Evolutionary conservation across 2,329 filamentous ascomycete species (phyloP), one percentile per base, ranked within the genome.

Genomic region (Sporothrix globosa): DNA sequence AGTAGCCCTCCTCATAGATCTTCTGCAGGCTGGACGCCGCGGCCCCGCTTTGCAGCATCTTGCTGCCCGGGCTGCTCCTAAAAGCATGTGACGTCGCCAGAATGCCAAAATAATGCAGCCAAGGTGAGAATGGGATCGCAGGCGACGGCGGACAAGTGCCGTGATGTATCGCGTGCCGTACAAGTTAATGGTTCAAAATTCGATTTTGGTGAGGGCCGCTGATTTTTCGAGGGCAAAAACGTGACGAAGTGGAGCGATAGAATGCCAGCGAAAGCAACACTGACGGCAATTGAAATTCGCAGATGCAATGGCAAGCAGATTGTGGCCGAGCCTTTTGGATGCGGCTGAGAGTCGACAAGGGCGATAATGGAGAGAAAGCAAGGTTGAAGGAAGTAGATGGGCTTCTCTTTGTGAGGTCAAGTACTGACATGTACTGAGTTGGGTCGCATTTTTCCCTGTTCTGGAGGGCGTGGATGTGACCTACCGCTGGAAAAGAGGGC

Each of bases 1-100:
- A 83, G 82, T 97, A 97, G 80, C 92, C 94, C 80, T 98, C 93
- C 83, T 98, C 95, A 82, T 98, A 98, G 70, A 93, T 97, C 86
- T 97, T 97, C 83, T 98, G 95, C 80, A 97, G 88, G 73, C 89
- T 89, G 80, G 91, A 89, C 78, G 89, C 85, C 73, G 80, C 72
- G 27, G 76, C 80, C 77, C 81, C 85, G 78, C 81, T 85, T 76
- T 82, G 83, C 79, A 85, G 83, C 86, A 88, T 87, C 75, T 77
- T 82, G 80, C 74, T 74, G 73, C 72, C 27, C 24, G 27, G 46
- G 30, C 58, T 69, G 67, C 41, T 61, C 39, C 69, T 48, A 68
- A 66, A 71, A 65, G 73, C 73, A 74, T 74, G 63, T 71, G 72
- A 44, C 30, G 41, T 30, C 52, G 58, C 27, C 13, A 34, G 56